Base-by-base conservation (phyloP, 2,329 filamentous ascomycete genomes). In the Aureobasidium sp. region DNA sequence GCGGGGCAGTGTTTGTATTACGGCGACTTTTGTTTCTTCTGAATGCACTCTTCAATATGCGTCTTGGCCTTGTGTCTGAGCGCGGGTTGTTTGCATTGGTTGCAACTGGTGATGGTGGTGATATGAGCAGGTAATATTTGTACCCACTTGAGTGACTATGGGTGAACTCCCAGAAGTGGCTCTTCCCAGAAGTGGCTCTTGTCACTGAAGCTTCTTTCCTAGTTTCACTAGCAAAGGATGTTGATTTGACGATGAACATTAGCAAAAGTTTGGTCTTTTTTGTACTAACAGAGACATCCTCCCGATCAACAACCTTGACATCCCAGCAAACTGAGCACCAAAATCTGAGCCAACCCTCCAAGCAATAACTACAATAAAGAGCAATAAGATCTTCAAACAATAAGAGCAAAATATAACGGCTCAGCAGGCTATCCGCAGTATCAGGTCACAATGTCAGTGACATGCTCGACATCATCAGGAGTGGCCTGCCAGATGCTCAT, bases 41-140 rank as follows among this genome's bases (percentile, higher is more conserved):
- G 29, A 5, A 32, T 32, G 29, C 29, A 32, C 29, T 32, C 29
- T 32, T 32, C 29, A 8, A 32, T 32, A 8, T 32, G 29, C 5
- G 29, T 2, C 29, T 87, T 87, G 1, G 90, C 88, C 0, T 85
- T 86, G 36, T 85, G 85, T 69, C 87, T 89, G 15, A 94, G 80
- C 13, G 96, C 84, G 57, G 89, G 89, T 69, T 95, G 92, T 76
- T 94, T 96, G 34, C 34, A 37, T 3, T 37, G 34, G 34, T 37
- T 37, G 13, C 34, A 37, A 15, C 34, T 12, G 5, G 15, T 13
- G 15, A 37, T 15, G 34, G 15, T 37, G 34, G 34, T 37, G 10
- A 4, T 37, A 6, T 37, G 34, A 15, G 34, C 34, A 37, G 34
- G 34, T 34, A 15, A 5, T 37, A 37, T 15, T 4, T 15, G 6